Conservation (phyloP, 225 moss, liverwort and hornwort species). For the Neckera pumila region DNA sequence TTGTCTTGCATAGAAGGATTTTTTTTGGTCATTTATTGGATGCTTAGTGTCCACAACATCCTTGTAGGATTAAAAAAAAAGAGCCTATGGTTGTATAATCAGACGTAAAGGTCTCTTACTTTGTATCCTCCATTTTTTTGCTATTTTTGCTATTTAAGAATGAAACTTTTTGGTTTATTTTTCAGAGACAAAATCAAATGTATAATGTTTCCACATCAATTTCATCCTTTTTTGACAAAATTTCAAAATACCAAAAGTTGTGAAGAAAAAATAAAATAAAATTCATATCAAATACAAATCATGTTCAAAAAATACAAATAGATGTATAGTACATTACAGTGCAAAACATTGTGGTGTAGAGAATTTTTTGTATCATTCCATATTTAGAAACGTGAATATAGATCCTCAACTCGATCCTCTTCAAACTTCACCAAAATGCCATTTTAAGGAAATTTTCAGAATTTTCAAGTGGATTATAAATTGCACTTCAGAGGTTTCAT, state of each 20-base stretch:
- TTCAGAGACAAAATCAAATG: not conserved
- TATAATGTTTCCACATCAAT: not conserved
- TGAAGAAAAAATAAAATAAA: not conserved
- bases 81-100: fast-evolving
- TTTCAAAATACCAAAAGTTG: not conserved
- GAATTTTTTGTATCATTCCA: fast-evolving
- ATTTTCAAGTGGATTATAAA: not conserved
- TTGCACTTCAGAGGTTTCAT: fast-evolving
- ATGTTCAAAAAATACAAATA: not conserved
- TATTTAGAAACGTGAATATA: not conserved
- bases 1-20: no score
- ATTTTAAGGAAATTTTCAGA: not conserved
- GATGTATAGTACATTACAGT: not conserved
- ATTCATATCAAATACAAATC: not conserved
- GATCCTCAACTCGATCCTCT: not conserved
- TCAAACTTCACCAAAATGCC: not conserved
- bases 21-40: no score
- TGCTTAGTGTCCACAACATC: fast-evolving
- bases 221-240: not conserved
- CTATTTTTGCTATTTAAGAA: not conserved
- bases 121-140: fast-evolving
- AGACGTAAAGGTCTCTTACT: no score
- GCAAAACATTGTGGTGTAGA: not conserved
- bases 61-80: fast-evolving
- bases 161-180: not conserved